These are phyloP conservation scores for Hevea brasiliensis DNA, from an alignment of 345 rosid genomes.

Conservation along the genomic window DNA sequence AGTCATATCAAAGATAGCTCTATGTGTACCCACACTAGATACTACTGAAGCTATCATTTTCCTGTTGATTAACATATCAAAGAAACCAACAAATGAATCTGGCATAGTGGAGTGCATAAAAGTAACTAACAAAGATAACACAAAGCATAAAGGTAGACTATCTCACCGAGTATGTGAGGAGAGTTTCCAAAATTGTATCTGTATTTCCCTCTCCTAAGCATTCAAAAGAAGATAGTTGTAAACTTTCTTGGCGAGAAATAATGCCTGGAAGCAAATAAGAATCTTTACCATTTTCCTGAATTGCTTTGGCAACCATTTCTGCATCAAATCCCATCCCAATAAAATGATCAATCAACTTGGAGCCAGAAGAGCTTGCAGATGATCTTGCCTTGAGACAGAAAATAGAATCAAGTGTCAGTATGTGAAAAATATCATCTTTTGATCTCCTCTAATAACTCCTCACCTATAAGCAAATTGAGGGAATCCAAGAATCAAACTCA, in stretches of 20 bases:
- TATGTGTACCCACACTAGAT: not conserved
- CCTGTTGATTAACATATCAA: not conserved
- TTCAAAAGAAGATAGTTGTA: conserved; percentile 4
- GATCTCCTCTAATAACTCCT: not conserved
- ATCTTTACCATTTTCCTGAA: conserved; percentile 50
- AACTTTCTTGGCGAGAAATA: not conserved
- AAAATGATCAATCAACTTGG: conserved; percentile 49
- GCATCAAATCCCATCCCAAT: conserved; percentile 57
- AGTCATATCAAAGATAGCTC: not conserved
- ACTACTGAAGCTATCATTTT: not conserved
- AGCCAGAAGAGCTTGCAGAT: conserved; percentile 41
- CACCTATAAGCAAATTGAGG: not conserved
- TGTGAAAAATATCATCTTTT: not conserved
- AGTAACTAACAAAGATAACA: not conserved
- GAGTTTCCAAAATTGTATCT: conserved; percentile 55
- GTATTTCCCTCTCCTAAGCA: conserved; percentile 56
- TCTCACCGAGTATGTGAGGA: conserved; percentile 54
- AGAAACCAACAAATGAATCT: not conserved
- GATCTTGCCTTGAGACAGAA: conserved; percentile 33
- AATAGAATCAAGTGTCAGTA: conserved; percentile 11
- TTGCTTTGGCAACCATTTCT: conserved; percentile 46
- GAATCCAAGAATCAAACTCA: conserved; percentile 32
- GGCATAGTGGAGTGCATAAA: not conserved
- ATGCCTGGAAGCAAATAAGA: conserved; percentile 1
- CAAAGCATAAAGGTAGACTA: conserved; percentile 2